Percentiles rank a stretch among this genome's conserved stretches.
These are phyloP conservation scores for Cryphonectria carpinicola DNA, from an alignment of 2,329 filamentous ascomycete genomes.

Conservation along the genomic window DNA sequence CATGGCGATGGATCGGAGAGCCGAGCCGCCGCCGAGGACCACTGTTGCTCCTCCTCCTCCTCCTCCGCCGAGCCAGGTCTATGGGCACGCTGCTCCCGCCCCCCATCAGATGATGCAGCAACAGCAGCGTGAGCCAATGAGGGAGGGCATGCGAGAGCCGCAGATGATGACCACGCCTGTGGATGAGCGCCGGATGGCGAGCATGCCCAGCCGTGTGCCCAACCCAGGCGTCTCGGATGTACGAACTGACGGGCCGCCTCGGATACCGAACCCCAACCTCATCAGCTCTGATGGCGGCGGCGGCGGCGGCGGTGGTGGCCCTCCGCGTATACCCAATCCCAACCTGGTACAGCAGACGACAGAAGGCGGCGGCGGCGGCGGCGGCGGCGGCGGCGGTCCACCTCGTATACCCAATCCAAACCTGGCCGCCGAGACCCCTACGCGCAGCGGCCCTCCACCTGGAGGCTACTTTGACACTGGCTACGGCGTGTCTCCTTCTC, in stretches of 20 bases:
- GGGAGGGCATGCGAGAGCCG: conserved; percentile 14
- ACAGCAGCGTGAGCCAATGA: conserved; percentile 19
- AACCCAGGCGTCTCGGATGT: conserved; percentile 28
- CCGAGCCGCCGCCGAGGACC: conserved; percentile 49
- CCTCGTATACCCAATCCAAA: conserved; percentile 27
- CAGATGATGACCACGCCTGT: conserved; percentile 39
- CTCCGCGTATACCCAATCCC: conserved; percentile 26
- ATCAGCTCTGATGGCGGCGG: neutral
- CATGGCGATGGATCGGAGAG: conserved; percentile 43
- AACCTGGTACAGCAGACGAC: conserved; percentile 17
- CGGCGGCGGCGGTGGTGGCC: neutral
- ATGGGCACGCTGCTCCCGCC: conserved; percentile 38
- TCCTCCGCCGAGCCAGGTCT: conserved; percentile 39
- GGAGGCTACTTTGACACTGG: conserved; percentile 33
- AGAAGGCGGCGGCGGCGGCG: too few relatives aligned
- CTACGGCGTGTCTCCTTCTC: conserved; percentile 25
- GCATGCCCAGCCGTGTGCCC: conserved; percentile 42
- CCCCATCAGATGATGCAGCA: conserved; percentile 22
- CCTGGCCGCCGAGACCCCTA: conserved; percentile 23
- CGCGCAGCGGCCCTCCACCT: conserved; percentile 26
- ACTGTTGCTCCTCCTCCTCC: conserved; percentile 30
- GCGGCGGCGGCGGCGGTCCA: neutral
- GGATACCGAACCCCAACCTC: conserved; percentile 24
- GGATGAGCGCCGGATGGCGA: conserved; percentile 43
- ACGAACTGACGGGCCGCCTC: conserved; percentile 22